Conservation (phyloP, 2,329 filamentous ascomycete species). For the Penicillium sp. region DNA sequence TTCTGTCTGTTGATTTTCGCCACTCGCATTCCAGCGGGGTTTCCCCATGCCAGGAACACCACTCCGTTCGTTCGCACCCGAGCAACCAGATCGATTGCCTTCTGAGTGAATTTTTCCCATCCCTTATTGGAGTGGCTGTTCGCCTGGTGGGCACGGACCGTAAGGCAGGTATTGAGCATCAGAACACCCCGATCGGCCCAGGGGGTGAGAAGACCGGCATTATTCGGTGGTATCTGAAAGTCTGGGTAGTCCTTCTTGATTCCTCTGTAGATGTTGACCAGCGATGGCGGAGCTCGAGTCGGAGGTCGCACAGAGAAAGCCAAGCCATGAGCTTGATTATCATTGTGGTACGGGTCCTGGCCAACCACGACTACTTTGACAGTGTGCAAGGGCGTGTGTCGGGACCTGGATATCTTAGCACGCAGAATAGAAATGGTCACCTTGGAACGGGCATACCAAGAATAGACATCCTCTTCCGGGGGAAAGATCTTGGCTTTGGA, state of each 20-base stretch:
- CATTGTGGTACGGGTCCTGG: constrained; percentile 95
- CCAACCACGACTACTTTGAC: constrained; percentile 93
- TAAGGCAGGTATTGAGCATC: constrained; percentile 91
- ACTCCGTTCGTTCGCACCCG: constrained; percentile 75
- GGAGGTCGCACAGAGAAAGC: constrained; percentile 93
- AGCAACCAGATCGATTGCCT: constrained; percentile 82
- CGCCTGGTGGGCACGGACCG: constrained; percentile 83
- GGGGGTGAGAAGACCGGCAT: constrained; percentile 78
- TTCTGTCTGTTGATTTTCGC: constrained; percentile 67
- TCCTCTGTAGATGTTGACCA: constrained; percentile 89
- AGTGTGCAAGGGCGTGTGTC: constrained; percentile 80
- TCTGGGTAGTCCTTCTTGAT: constrained; percentile 84
- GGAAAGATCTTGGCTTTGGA: constrained; percentile 80
- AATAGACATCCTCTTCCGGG: constrained; percentile 85
- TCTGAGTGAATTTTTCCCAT: constrained; percentile 92
- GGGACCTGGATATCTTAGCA: constrained; percentile 66
- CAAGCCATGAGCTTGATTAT: constrained; percentile 92
- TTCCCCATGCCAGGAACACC: constrained; percentile 94
- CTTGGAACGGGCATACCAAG: constrained; percentile 64
- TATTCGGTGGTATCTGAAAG: constrained; percentile 72
- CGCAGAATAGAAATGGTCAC: not conserved
- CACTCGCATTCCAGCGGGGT: constrained; percentile 76
- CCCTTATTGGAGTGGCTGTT: constrained; percentile 82
- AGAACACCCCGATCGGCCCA: constrained; percentile 94
- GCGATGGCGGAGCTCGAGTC: constrained; percentile 80